A percentile compares a stretch with the other conserved stretches of the same genome.
These are phyloP conservation scores for Sporothrix sp. DNA, from an alignment of 2,329 filamentous ascomycete species.

Conservation along the genomic window DNA sequence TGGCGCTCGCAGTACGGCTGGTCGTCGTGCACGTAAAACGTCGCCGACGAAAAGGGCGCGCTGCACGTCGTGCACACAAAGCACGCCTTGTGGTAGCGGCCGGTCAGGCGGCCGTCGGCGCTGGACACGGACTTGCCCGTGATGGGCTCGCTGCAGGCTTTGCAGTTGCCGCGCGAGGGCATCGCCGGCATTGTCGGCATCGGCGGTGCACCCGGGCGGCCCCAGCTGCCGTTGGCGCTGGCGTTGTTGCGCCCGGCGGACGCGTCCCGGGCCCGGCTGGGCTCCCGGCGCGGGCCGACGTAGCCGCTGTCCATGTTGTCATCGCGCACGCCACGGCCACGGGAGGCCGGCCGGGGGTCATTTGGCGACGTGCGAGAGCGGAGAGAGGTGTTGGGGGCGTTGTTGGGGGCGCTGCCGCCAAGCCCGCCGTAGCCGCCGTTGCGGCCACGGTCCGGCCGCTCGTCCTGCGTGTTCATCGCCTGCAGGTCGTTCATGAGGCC, in stretches of 20 bases:
- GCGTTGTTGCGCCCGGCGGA: neutral
- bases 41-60: constrained; percentile 71
- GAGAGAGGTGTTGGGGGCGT: neutral
- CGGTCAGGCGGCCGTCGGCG: constrained; percentile 81
- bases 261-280: neutral
- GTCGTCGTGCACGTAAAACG: constrained; percentile 87
- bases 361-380: too few species aligned
- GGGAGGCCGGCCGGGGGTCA: too few species aligned
- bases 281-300: neutral
- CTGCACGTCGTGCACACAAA: constrained; percentile 84
- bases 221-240: constrained; percentile 20
- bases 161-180: constrained; percentile 62
- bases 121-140: constrained; percentile 88
- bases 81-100: constrained; percentile 89
- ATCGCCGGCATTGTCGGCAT: constrained; percentile 21
- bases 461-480: constrained; percentile 29
- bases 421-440: neutral
- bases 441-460: constrained; percentile 10
- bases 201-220: constrained; percentile 28
- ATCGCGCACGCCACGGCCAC: too few species aligned
- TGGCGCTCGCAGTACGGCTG: constrained; percentile 83
- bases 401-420: neutral
- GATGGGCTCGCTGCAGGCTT: constrained; percentile 69
- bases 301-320: too few species aligned
- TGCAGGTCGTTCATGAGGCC: constrained; percentile 48